Conservation (phyloP, 1,284 basidiomycete species). For the Cryptococcus wingfieldii region DNA sequence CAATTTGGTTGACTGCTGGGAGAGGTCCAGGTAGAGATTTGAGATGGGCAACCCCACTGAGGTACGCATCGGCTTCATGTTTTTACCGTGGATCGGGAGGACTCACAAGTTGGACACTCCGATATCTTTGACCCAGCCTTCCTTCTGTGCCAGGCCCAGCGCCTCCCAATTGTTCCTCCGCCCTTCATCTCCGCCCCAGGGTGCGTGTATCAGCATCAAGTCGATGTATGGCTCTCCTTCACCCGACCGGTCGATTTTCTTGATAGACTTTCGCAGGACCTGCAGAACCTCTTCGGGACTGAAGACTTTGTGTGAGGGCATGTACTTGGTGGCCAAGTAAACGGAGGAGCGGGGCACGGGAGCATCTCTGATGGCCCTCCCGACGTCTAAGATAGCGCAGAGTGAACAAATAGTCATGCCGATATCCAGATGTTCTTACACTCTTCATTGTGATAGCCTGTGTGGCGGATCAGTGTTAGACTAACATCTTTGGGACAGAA, state of each 20-base stretch:
- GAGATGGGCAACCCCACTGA: slow-evolving; percentile 68
- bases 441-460: slow-evolving; percentile 29
- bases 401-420: not conserved
- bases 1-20: slow-evolving; percentile 80
- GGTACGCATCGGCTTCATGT: not conserved
- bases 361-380: slow-evolving; percentile 14
- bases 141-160: slow-evolving; percentile 48
- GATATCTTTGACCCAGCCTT: slow-evolving; percentile 64
- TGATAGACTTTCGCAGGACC: slow-evolving; percentile 16
- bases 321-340: slow-evolving; percentile 58
- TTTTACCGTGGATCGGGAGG: not conserved
- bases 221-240: slow-evolving; percentile 58
- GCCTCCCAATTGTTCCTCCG: slow-evolving; percentile 38
- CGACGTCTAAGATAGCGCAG: slow-evolving; percentile 19
- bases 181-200: slow-evolving; percentile 28
- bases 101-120: slow-evolving; percentile 74
- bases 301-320: slow-evolving; percentile 55
- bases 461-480: not conserved
- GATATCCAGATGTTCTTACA: not conserved
- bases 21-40: slow-evolving; percentile 66
- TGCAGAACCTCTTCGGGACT: slow-evolving; percentile 54
- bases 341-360: slow-evolving; percentile 31
- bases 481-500: not conserved
- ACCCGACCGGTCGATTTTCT: slow-evolving; percentile 12
- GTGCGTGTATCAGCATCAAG: slow-evolving; percentile 66